Evolutionary conservation across 352 stramenopile species (phyloP), one percentile per base, ranked within the genome.

Genomic region (Globisporangium solare): DNA sequence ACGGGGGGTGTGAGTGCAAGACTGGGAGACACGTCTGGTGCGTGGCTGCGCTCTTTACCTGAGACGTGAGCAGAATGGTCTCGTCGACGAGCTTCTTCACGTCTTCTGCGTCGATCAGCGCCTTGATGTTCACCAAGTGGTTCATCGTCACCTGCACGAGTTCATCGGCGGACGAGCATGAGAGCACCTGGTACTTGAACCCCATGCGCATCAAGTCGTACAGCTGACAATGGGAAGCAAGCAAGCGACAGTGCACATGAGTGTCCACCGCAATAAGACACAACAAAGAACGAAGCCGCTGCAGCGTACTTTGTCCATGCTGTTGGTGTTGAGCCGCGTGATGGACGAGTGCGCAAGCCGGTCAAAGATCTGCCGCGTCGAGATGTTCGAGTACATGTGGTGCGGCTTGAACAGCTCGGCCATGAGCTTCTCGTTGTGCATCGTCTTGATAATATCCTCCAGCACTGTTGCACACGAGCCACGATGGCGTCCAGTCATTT

Each of bases 191-290:
- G 64, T 93, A 95, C 71, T 98, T 98, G 72, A 97, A 96, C n/a
- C 88, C 92, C 92, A 98, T 97, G 54, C 86, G 89, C 86, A 98
- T 97, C 56, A 98, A 72, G 50, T 97, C 92, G 68, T 97, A 97
- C 24, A 98, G 83, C 81, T 81, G 32, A 11, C 8, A 42, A 11
- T n/a, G 2, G 31, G 3, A 42, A 13, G 32, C 15, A 11, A 22
- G 40, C 31, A 52, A 45, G 43, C 35, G 35, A 3, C 0, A 17
- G 14, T 27, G 24, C 24, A 27, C 24, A 27, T 27, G 24, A 27
- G 24, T 27, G 5, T 27, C 24, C 24, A 27, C 24, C 24, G 5
- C 24, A 27, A 27, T 27, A 5, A 27, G 35, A 57, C n/a, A n/a
- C n/a, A n/a, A n/a, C n/a, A n/a, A 6, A 20, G 17, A 8, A n/a